These are phyloP conservation scores for Trichoderma oligosporum DNA, from an alignment of 2,329 filamentous ascomycete species.

Conservation along the genomic window DNA sequence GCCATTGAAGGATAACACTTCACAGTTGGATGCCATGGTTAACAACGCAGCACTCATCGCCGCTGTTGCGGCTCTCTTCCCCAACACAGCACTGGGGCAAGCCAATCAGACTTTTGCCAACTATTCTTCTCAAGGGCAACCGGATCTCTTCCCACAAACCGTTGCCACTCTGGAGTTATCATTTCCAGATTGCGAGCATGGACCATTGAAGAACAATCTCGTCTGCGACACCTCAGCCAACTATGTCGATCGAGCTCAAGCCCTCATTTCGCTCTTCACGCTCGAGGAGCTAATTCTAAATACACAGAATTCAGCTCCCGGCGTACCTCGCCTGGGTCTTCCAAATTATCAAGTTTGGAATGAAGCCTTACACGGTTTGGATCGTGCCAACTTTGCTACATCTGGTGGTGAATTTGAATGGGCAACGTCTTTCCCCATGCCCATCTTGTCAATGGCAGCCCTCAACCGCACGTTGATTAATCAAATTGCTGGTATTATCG, in stretches of 20 bases:
- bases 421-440: conserved; percentile 62
- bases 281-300: conserved; percentile 34
- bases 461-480: conserved; percentile 35
- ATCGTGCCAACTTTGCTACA: conserved; percentile 31
- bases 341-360: conserved; percentile 59
- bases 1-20: conserved; percentile 3
- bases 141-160: conserved; percentile 15
- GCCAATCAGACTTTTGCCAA: conserved; percentile 16
- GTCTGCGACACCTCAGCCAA: conserved; percentile 30
- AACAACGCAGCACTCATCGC: conserved; percentile 10
- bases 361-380: conserved; percentile 60
- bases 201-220: conserved; percentile 32
- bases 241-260: conserved; percentile 29
- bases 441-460: conserved; percentile 53
- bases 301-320: conserved; percentile 34
- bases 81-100: not conserved
- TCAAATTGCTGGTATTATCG: conserved; percentile 35
- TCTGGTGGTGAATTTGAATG: conserved; percentile 42
- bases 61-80: conserved; percentile 7
- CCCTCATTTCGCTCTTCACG: conserved; percentile 32
- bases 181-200: conserved; percentile 34
- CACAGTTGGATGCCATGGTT: conserved; percentile 4
- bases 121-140: conserved; percentile 12
- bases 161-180: conserved; percentile 7
- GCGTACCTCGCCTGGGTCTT: conserved; percentile 53